Percentiles rank a stretch among this genome's conserved stretches.
Conservation (phyloP, 345 rosid species). For the Salix caprea region DNA sequence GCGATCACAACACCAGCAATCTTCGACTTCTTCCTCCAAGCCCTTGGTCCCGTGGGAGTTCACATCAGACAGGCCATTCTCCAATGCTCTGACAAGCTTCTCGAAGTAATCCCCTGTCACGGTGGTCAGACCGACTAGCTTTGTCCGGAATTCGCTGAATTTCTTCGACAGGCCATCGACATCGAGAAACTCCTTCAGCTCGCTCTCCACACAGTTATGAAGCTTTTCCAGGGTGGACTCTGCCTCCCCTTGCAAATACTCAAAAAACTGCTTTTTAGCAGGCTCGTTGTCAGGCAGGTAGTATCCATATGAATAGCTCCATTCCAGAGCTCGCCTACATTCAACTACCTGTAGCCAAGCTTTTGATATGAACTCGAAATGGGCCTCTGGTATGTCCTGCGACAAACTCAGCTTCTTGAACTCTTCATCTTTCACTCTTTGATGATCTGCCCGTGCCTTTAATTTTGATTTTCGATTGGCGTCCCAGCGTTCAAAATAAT, state of each 20-base stretch:
- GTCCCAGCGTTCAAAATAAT: slow-evolving; percentile 39
- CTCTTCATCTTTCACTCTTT: not conserved
- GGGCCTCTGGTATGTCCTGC: not conserved
- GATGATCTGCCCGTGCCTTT: slow-evolving; percentile 15
- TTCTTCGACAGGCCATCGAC: not conserved
- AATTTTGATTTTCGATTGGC: slow-evolving; percentile 19
- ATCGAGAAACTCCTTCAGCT: slow-evolving; percentile 13
- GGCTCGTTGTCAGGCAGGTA: slow-evolving; percentile 11
- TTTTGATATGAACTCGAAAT: slow-evolving; percentile 20
- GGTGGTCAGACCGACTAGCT: slow-evolving; percentile 13
- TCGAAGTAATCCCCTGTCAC: slow-evolving; percentile 29
- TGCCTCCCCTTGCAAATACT: slow-evolving; percentile 41
- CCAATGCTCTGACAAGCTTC: slow-evolving; percentile 32
- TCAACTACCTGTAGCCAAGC: slow-evolving; percentile 37
- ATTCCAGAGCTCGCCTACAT: slow-evolving; percentile 29
- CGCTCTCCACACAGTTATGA: slow-evolving; percentile 32
- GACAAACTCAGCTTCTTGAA: slow-evolving; percentile 1
- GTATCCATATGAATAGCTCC: slow-evolving; percentile 40
- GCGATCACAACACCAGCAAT: slow-evolving; percentile 15
- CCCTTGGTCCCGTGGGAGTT: not conserved
- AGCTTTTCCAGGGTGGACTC: slow-evolving; percentile 32
- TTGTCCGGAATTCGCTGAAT: slow-evolving; percentile 14
- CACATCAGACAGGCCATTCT: slow-evolving; percentile 39
- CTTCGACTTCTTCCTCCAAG: not conserved
- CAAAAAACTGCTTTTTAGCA: slow-evolving; percentile 30